Evolutionary conservation across 1,139 yeast species (phyloP), one percentile per base, ranked within the genome.

Genomic region (Hansenula sp.): DNA sequence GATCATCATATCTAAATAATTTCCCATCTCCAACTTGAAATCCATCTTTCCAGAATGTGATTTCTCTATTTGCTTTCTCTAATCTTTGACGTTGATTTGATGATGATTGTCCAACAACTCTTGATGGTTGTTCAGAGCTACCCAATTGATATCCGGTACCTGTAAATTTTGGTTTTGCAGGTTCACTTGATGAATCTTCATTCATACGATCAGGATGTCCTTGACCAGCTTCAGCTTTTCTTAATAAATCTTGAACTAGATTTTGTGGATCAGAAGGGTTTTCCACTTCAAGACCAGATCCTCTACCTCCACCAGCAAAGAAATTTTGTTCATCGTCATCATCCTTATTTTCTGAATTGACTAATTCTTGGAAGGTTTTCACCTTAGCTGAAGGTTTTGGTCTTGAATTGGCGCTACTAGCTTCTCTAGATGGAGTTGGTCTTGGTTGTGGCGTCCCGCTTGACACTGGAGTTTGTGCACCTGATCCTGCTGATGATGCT

Each of bases 31-130:
- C 97, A 25, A 92, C 90, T 42, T 89, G 87, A 64, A 94, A 92
- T 3, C 98, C 98, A 58, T 92, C 94, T 53, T 81, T 82, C 98
- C 98, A 92, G 61, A 92, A 92, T 0, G 95, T 88, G 47, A 94
- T 82, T 39, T 82, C 83, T 56, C 95, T 71, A 16, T 73, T 71
- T 8, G 80, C 94, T 44, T 75, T 77, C 29, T 66, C 66, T 3
- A 75, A 71, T 39, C 64, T 67, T 42, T 62, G 62, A 12, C 59
- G 58, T 4, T 65, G 62, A 34, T 57, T 59, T 1, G 57, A 52
- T 34, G 58, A 46, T 10, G 53, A 54, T 10, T 5, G 13, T 32
- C 64, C 66, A 18, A 61, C 53, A 2, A 56, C 56, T 41, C 53
- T 55, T 1, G 74, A 64, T 29, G 79, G 70, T 46, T 76, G 71